phyloP scores from a whole-genome alignment of 257 asterid genomes.

The Orobanche coerulescens region DNA sequence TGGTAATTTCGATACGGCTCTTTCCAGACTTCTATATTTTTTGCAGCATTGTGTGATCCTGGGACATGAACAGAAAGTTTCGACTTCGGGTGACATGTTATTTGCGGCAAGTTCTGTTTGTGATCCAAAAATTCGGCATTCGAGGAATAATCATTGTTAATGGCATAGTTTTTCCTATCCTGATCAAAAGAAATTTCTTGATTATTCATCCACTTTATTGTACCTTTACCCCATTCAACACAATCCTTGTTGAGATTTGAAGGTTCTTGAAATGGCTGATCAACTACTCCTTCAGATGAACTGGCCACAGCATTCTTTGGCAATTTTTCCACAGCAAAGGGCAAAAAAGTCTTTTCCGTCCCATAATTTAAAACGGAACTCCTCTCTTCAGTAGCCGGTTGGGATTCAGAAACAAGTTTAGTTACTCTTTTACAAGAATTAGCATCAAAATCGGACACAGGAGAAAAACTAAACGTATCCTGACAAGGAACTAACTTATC shows the following conservation, averaged over 20 bases:
- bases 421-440: constrained; percentile 21
- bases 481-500: constrained; percentile 29
- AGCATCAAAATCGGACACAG: constrained; percentile 21
- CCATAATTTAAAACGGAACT: constrained; percentile 27
- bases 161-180: constrained; percentile 14
- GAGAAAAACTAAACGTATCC: constrained; percentile 22
- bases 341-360: constrained; percentile 19
- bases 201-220: constrained; percentile 18
- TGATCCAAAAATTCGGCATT: constrained; percentile 24
- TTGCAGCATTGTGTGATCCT: constrained; percentile 21
- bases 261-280: constrained; percentile 20
- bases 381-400: constrained; percentile 26
- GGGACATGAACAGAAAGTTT: constrained; percentile 25
- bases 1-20: constrained; percentile 23
- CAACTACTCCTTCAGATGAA: constrained; percentile 24
- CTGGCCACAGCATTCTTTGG: constrained; percentile 33
- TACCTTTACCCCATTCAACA: constrained; percentile 23
- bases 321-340: constrained; percentile 24
- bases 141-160: constrained; percentile 16
- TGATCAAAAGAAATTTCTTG: constrained; percentile 20
- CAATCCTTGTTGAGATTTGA: constrained; percentile 24
- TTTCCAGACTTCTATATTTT: constrained; percentile 23
- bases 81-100: constrained; percentile 29
- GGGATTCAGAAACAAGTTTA: constrained; percentile 25
- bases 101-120: constrained; percentile 29